Evolutionary conservation across 1,284 basidiomycete species (phyloP), one percentile per base, ranked within the genome.

Genomic region (Porogramme epimiltina): DNA sequence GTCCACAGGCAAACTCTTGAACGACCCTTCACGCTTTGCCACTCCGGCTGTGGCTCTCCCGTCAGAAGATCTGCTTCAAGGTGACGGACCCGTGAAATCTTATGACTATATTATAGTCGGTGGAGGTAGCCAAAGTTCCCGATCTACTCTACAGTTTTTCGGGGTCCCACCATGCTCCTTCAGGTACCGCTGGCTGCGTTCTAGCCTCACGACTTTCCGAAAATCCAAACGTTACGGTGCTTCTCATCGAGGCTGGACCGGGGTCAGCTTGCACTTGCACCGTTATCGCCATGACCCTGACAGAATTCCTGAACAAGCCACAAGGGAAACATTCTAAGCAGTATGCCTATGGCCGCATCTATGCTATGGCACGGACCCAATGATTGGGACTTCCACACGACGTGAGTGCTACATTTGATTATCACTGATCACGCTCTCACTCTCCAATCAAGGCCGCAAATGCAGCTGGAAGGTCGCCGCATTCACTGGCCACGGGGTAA

Each of bases 401-500:
- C 34, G 34, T 37, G 13, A 37, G 34, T 37, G 9, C n/a, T 4
- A n/a, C 8, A n/a, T 13, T 37, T 37, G 9, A 16, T 16, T 16
- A 37, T 37, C 34, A 5, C 34, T 16, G 34, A n/a, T n/a, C 5
- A 37, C 5, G 34, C 34, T 37, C 5, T 9, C n/a, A n/a, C n/a
- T n/a, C n/a, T n/a, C n/a, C 34, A 37, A 9, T 6, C 9, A 13
- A 63, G 62, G 3, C 55, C 62, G 1, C 59, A 63, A 39, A 42
- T 28, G 16, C 15, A 31, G 5, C 39, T 61, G 3, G 39, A 55
- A 2, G 51, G 38, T n/a, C 51, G 61, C 13, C 37, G 47, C 1
- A 28, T 59, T 1, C 55, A 56, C 23, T 56, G 54, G 49, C 51
- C 59, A 2, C 44, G 59, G 28, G 62, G 62, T 1, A 58, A 54